phyloP scores from a whole-genome alignment of 257 asterid species.

The Striga asiatica region DNA sequence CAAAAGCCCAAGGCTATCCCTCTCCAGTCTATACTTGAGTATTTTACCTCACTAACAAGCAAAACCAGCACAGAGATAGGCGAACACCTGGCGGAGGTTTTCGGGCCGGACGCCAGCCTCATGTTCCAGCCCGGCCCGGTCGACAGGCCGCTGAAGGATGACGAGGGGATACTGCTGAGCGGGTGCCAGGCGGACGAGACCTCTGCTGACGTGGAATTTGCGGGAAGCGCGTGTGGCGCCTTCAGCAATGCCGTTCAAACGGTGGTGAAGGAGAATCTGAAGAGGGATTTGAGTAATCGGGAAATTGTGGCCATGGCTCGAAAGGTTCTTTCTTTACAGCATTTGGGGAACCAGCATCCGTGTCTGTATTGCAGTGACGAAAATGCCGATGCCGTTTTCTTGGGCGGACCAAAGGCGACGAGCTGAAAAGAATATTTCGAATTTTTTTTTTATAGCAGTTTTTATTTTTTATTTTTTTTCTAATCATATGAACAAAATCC shows the following conservation, averaged over 20 bases:
- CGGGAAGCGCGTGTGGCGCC: conserved; percentile 54
- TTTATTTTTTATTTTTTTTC: no score
- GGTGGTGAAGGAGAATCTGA: conserved; percentile 43
- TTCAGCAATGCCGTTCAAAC: conserved; percentile 52
- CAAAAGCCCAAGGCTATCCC: conserved; percentile 44
- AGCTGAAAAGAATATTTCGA: no score
- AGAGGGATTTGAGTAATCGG: conserved; percentile 36
- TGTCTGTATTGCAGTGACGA: conserved; percentile 60
- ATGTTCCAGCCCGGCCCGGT: conserved; percentile 28
- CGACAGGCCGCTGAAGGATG: conserved; percentile 36
- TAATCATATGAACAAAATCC: no score
- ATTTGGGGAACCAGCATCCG: conserved; percentile 54
- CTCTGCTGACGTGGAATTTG: conserved; percentile 45
- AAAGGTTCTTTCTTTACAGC: conserved; percentile 29
- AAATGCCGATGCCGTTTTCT: conserved; percentile 49
- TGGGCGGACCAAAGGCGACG: conserved; percentile 23
- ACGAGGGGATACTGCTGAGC: conserved; percentile 68
- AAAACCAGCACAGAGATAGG: conserved; percentile 41
- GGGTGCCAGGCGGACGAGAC: conserved; percentile 72
- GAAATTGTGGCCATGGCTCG: conserved; percentile 52
- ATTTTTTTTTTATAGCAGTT: no score
- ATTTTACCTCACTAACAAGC: conserved; percentile 45
- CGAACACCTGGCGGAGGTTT: conserved; percentile 46
- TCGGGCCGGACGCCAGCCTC: conserved; percentile 56
- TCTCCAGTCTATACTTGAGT: conserved; percentile 29